These are phyloP conservation scores for Croton setiger DNA, from an alignment of 441 rosid species.

Conservation along the genomic window DNA sequence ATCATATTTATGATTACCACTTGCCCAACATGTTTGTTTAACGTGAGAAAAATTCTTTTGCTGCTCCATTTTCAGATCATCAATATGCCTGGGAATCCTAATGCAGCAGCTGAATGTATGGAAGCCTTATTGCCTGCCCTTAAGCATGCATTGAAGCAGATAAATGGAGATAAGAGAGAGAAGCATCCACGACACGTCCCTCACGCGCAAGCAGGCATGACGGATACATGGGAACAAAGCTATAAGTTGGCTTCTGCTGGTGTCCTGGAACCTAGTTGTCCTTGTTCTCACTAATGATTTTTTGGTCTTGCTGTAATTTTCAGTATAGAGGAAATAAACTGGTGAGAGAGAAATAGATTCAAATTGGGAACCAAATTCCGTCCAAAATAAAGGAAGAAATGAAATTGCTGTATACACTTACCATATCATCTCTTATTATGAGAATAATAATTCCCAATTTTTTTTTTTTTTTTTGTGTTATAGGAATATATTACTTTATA, in stretches of 20 bases:
- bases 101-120: constrained; percentile 93
- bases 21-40: not conserved
- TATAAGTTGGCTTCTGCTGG: constrained; percentile 49
- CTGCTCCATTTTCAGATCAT: constrained; percentile 58
- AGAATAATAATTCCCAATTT: too few relatives aligned
- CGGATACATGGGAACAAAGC: constrained; percentile 79
- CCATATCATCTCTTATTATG: too few relatives aligned
- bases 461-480: too few relatives aligned
- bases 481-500: too few relatives aligned
- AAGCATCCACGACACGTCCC: constrained; percentile 84
- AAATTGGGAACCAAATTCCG: not conserved
- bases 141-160: constrained; percentile 89
- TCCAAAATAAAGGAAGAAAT: not conserved
- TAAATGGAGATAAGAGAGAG: constrained; percentile 90
- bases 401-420: too few relatives aligned
- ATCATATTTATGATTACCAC: not conserved
- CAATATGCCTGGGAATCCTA: constrained; percentile 99
- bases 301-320: too few relatives aligned
- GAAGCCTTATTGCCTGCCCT: constrained; percentile 86
- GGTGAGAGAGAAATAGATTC: not conserved
- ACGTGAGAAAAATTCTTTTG: too few relatives aligned
- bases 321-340: not conserved
- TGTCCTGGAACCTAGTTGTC: constrained; percentile 33
- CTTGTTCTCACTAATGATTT: constrained; percentile 52
- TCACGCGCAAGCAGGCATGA: constrained; percentile 53